phyloP scores from a whole-genome alignment of 2,329 filamentous ascomycete genomes.

The Coniochaeta sp. region DNA sequence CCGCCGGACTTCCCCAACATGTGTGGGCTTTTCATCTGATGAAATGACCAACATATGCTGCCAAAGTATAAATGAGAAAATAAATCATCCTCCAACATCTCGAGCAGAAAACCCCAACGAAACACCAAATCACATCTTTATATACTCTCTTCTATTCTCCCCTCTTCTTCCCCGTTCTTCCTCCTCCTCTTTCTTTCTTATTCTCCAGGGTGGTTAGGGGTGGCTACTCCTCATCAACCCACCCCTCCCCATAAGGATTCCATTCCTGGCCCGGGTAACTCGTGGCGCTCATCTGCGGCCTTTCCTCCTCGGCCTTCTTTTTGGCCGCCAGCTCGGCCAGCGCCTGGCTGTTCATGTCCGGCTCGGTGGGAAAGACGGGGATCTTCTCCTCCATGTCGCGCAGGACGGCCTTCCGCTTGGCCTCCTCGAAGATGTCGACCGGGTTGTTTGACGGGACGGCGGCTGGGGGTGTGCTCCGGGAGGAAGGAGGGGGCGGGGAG shows the following conservation, averaged over 20 bases:
- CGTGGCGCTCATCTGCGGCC: conserved; percentile 56
- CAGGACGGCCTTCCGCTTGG: conserved; percentile 35
- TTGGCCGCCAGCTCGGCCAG: conserved; percentile 23
- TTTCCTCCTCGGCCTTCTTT: conserved; percentile 32
- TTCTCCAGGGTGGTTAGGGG: no score
- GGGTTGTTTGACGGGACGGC: conserved; percentile 18
- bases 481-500: conserved; percentile 6
- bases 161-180: no score
- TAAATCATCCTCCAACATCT: no score
- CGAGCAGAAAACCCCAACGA: no score
- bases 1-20: no score
- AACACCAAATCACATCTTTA: no score
- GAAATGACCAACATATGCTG: no score
- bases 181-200: no score
- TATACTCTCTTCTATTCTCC: no score
- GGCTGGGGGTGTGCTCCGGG: conserved; percentile 13
- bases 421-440: conserved; percentile 31
- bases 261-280: conserved; percentile 67
- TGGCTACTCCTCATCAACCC: conserved; percentile 22
- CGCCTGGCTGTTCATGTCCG: conserved; percentile 12
- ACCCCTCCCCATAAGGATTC: conserved; percentile 43
- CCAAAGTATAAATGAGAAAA: no score
- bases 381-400: conserved; percentile 49
- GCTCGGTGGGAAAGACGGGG: conserved; percentile 25
- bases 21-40: no score